A percentile compares a stretch with the other conserved stretches of the same genome.
Conservation (phyloP, 495 filamentous ascomycete genomes). For the Penicillium herquei region DNA sequence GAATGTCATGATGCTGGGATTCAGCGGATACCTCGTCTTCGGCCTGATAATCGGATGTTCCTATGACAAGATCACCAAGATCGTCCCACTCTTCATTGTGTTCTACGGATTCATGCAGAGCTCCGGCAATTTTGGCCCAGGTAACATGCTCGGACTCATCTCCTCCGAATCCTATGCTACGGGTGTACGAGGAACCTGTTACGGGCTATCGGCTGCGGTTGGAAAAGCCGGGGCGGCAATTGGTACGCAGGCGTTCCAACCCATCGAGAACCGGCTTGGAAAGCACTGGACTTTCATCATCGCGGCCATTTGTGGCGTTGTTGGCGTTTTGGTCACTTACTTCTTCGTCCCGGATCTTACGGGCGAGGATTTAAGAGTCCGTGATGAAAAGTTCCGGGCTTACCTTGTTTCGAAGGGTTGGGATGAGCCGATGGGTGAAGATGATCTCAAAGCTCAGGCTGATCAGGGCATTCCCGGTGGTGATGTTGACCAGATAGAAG, state of each 20-base stretch:
- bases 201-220: constrained; percentile 52
- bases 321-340: constrained; percentile 49
- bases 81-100: constrained; percentile 52
- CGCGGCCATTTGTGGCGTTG: constrained; percentile 52
- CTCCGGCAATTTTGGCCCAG: constrained; percentile 51
- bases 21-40: constrained; percentile 50
- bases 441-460: constrained; percentile 32
- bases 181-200: constrained; percentile 49
- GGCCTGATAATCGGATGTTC: constrained; percentile 52
- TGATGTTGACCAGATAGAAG: not conserved
- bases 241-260: constrained; percentile 52
- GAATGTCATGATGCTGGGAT: constrained; percentile 54
- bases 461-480: constrained; percentile 22
- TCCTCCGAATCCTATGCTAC: constrained; percentile 53
- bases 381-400: constrained; percentile 45
- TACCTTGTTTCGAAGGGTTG: constrained; percentile 48
- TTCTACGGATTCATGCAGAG: constrained; percentile 54
- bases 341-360: constrained; percentile 51
- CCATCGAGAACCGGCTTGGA: constrained; percentile 41
- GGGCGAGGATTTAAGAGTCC: constrained; percentile 39
- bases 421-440: constrained; percentile 49
- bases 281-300: constrained; percentile 55
- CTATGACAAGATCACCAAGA: constrained; percentile 47
- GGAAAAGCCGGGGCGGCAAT: constrained; percentile 53
- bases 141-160: constrained; percentile 49